These are phyloP conservation scores for Amanita thiersii DNA, from an alignment of 768 basidiomycete species.

Conservation along the genomic window DNA sequence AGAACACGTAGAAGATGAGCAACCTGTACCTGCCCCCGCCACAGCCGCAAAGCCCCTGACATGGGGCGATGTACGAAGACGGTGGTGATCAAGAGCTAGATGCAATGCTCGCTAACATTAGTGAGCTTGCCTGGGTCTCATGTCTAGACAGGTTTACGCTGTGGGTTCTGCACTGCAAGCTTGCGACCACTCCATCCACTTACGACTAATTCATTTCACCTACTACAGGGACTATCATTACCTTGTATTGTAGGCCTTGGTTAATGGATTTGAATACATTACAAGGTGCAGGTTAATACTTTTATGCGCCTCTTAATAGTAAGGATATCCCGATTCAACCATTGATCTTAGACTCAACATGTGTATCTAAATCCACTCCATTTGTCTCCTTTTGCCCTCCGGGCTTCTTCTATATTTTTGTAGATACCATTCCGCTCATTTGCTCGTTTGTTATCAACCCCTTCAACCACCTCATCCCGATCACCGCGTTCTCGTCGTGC, in stretches of 20 bases:
- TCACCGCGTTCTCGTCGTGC: slow-evolving; percentile 54
- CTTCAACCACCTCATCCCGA: slow-evolving; percentile 57
- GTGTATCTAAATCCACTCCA: slow-evolving; percentile 77
- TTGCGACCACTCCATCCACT: too few relatives aligned
- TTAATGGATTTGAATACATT: too few relatives aligned
- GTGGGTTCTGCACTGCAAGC: too few relatives aligned
- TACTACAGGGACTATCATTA: too few relatives aligned
- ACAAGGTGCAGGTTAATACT: too few relatives aligned
- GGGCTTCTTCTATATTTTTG: slow-evolving; percentile 47
- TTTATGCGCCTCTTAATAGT: slow-evolving; percentile 4
- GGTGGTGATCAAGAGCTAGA: background rate
- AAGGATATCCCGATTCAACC: background rate
- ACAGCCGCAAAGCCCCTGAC: slow-evolving; percentile 29
- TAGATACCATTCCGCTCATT: slow-evolving; percentile 46
- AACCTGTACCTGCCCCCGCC: slow-evolving; percentile 40
- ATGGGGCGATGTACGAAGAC: slow-evolving; percentile 1
- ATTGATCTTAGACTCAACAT: slow-evolving; percentile 21
- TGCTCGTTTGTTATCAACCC: slow-evolving; percentile 33
- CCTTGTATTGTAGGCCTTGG: too few relatives aligned
- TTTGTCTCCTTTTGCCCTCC: slow-evolving; percentile 53
- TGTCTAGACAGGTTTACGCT: too few relatives aligned
- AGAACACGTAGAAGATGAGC: slow-evolving; percentile 32
- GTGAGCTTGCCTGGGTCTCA: too few relatives aligned
- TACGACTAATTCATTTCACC: too few relatives aligned
- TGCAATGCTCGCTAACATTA: too few relatives aligned